Evolutionary conservation across 192 early-diverging fungal species (phyloP).

Genomic region (Mortierella hygrophila): DNA sequence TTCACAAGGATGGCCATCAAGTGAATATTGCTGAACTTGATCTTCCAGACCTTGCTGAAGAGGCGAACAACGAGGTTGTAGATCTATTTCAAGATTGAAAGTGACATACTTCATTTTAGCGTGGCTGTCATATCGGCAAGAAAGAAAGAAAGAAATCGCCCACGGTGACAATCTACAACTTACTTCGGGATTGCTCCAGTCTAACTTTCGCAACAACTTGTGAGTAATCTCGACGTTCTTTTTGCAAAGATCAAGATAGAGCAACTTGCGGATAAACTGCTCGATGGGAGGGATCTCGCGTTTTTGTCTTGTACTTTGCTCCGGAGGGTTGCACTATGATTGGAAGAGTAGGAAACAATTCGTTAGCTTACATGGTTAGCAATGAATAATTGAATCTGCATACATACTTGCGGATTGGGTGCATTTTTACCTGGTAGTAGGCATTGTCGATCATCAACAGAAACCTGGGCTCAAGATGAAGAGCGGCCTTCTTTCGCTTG

Average conservation of each 20-base stretch:
- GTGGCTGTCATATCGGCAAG: neutral
- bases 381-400: neutral
- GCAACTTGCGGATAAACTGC: conserved; percentile 88
- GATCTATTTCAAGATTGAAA: conserved; percentile 45
- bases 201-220: conserved; percentile 82
- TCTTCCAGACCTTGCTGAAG: conserved; percentile 94
- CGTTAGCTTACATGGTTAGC: neutral
- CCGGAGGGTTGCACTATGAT: conserved; percentile 83
- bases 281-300: conserved; percentile 89
- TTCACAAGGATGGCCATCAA: conserved; percentile 85
- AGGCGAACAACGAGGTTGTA: conserved; percentile 74
- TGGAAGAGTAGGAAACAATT: neutral
- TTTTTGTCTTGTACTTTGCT: conserved; percentile 64
- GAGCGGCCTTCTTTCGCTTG: conserved; percentile 87
- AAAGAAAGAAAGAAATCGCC: neutral
- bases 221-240: conserved; percentile 77
- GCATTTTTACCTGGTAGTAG: conserved; percentile 73
- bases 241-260: conserved; percentile 87
- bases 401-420: neutral
- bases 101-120: too few species aligned
- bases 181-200: conserved; percentile 82
- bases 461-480: conserved; percentile 88
- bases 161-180: neutral
- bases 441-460: conserved; percentile 95
- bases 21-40: conserved; percentile 90